Conservation (phyloP, 345 rosid species). For the Sisymbrium altissimum region DNA sequence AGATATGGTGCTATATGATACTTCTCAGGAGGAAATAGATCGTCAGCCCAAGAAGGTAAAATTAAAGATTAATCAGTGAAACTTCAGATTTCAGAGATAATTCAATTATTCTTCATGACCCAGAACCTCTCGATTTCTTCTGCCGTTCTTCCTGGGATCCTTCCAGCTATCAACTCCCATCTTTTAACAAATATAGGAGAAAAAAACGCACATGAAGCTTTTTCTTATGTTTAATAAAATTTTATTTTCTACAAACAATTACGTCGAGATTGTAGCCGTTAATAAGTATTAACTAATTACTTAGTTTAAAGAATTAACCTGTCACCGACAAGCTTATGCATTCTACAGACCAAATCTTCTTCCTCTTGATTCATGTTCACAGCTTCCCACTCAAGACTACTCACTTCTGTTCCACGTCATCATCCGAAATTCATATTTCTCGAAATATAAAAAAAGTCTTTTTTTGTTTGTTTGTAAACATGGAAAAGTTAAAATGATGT, state of each 20-base stretch:
- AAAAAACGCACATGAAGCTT: not conserved
- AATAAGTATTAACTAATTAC: not conserved
- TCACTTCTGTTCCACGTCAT: slow-evolving; percentile 43
- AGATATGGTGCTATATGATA: too few relatives aligned
- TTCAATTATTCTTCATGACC: slow-evolving; percentile 39
- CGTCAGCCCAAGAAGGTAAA: not conserved
- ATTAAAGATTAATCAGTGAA: not conserved
- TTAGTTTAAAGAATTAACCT: slow-evolving; percentile 33
- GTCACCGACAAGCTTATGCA: slow-evolving; percentile 62
- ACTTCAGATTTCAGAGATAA: not conserved
- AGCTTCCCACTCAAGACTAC: slow-evolving; percentile 53
- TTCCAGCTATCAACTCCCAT: slow-evolving; percentile 69
- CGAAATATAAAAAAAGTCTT: not conserved
- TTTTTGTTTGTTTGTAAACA: too few relatives aligned
- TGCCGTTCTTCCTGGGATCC: slow-evolving; percentile 61
- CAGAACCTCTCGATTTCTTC: slow-evolving; percentile 74
- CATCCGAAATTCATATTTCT: not conserved
- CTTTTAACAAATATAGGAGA: slow-evolving; percentile 23
- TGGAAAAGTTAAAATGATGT: not conserved
- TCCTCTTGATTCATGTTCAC: slow-evolving; percentile 53
- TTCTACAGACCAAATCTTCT: slow-evolving; percentile 60
- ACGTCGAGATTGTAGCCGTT: not conserved
- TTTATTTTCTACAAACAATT: not conserved
- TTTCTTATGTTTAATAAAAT: not conserved
- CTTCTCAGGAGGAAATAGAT: too few relatives aligned